Evolutionary conservation across 139 green algal species (phyloP).

Genomic region (Chlamydomonas schloesseri): DNA sequence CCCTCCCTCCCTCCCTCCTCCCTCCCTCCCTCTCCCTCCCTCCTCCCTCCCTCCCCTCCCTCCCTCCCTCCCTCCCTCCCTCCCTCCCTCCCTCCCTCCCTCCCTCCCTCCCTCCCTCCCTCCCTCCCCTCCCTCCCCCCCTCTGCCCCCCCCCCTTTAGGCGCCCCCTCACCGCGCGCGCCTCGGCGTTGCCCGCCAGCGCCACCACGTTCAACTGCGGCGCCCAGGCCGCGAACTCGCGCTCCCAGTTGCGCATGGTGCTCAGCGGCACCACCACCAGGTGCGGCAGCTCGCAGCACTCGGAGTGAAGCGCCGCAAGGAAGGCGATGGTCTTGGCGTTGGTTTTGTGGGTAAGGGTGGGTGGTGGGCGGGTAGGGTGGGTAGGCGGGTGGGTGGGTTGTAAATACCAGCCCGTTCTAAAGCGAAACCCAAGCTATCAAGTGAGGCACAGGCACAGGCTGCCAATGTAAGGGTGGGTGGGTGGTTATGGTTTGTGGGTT

Average conservation of each 20-base stretch:
- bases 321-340: slow-evolving; percentile 63
- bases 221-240: slow-evolving; percentile 83
- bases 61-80: neutral
- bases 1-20: too few species aligned
- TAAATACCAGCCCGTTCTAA: neutral
- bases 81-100: neutral
- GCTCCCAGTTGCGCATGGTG: slow-evolving; percentile 88
- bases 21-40: neutral
- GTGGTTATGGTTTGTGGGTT: too few species aligned
- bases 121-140: neutral
- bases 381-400: too few species aligned
- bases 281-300: slow-evolving; percentile 60
- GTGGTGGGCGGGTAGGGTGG: neutral
- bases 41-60: too few species aligned
- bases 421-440: too few species aligned
- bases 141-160: neutral
- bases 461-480: too few species aligned
- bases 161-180: slow-evolving; percentile 44
- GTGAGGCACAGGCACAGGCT: too few species aligned
- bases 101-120: neutral
- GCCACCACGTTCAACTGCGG: slow-evolving; percentile 80
- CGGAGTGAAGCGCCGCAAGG: slow-evolving; percentile 61
- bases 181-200: slow-evolving; percentile 67
- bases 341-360: neutral
- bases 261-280: slow-evolving; percentile 88